A percentile compares a stretch with the other conserved stretches of the same genome.
These are phyloP conservation scores for Botrytis pseudocinerea DNA, from an alignment of 2,329 filamentous ascomycete genomes.

Conservation along the genomic window DNA sequence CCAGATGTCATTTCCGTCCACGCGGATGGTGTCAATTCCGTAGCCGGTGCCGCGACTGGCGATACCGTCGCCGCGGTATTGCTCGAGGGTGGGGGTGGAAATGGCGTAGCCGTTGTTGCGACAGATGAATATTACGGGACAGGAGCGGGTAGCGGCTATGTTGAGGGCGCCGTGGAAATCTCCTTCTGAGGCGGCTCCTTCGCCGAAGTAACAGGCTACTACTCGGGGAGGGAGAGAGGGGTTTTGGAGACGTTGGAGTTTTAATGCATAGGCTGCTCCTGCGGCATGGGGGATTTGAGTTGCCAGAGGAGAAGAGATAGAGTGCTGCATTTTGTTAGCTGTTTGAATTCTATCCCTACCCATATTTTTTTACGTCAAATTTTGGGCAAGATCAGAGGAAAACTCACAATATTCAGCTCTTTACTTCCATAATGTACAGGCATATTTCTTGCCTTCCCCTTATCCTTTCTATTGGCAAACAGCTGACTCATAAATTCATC, in stretches of 20 bases:
- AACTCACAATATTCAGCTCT: constrained; percentile 75
- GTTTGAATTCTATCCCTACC: background rate
- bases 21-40: constrained; percentile 88
- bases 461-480: constrained; percentile 82
- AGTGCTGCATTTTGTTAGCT: constrained; percentile 53
- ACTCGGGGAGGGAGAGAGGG: constrained; percentile 67
- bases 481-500: constrained; percentile 94
- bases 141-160: constrained; percentile 85
- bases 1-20: constrained; percentile 94
- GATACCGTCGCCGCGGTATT: constrained; percentile 90
- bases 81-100: constrained; percentile 83
- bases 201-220: constrained; percentile 84
- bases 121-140: constrained; percentile 86
- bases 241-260: constrained; percentile 73
- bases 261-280: constrained; percentile 84
- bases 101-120: constrained; percentile 93
- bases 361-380: background rate
- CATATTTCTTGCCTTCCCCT: constrained; percentile 87
- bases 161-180: constrained; percentile 92
- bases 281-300: constrained; percentile 89
- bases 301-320: constrained; percentile 80
- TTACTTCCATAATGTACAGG: constrained; percentile 91
- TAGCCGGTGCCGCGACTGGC: constrained; percentile 85
- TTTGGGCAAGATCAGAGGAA: background rate
- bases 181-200: constrained; percentile 86